Base-by-base conservation (phyloP, 2,329 filamentous ascomycete genomes). In the Triangularia setosa region DNA sequence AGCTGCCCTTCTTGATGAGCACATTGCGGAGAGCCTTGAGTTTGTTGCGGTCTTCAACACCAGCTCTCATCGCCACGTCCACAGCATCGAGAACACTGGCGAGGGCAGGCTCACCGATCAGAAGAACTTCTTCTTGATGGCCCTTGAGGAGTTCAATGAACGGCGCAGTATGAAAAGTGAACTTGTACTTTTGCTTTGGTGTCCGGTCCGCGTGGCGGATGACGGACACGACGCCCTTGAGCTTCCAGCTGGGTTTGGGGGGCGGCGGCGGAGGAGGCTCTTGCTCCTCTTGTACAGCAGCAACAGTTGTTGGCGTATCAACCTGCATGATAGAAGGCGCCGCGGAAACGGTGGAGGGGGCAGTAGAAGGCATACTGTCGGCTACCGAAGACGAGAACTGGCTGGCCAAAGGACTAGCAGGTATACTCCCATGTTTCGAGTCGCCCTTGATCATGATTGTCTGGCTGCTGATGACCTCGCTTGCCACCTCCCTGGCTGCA, bases 161-260 rank as follows among this genome's bases (percentile, higher is more conserved):
- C 0, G 95, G 95, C 67, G 93, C 92, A 0, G 93, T 96, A 74
- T 99, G 95, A 72, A 99, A 98, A 0, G 95, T 99, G 73, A 98
- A 99, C 75, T 99, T 99, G 83, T 97, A 97, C 75, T 99, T 99
- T 73, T 99, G 95, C 79, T 99, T 99, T 2, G 95, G 95, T 1
- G 95, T 99, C 63, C 95, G 90, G 78, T 99, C 95, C 2, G 96
- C 96, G 77, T 99, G 95, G 27, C 95, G 88, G 69, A 99, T 93
- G 16, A 99, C 95, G 1, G 93, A 94, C 0, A 99, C 94, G 79
- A 99, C 93, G 12, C 95, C 95, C 78, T 99, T 99, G 60, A 99
- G 81, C 76, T 97, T 98, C 95, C 95, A 99, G 11, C 95, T 92
- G 73, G 96, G 93, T 72, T 97, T 97, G 0, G 90, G 90, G 1